phyloP scores from a whole-genome alignment of 2,329 filamentous ascomycete species.

The Beauveria caledonica region DNA sequence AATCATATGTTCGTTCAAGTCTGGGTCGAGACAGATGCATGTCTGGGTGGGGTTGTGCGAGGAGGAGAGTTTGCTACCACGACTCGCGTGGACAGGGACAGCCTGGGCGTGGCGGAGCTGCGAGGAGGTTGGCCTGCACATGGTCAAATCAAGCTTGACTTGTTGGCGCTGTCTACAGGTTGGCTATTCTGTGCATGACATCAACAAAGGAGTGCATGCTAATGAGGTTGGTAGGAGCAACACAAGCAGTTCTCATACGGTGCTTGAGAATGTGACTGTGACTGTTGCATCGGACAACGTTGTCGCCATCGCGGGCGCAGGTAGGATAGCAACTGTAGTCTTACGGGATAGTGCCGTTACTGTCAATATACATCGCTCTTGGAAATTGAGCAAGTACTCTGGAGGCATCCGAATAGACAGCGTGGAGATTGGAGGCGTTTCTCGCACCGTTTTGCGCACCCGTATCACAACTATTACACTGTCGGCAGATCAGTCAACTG shows the following conservation, averaged over 20 bases:
- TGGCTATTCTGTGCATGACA: neutral
- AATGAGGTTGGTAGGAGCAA: neutral
- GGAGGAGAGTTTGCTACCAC: conserved; percentile 21
- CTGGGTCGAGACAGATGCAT: conserved; percentile 29
- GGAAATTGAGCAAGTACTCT: neutral
- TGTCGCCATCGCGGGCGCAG: neutral
- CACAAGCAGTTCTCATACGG: neutral
- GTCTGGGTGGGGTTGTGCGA: conserved; percentile 25
- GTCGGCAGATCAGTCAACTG: too few relatives aligned
- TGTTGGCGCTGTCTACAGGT: conserved; percentile 22
- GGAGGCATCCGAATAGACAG: neutral
- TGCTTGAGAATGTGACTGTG: neutral
- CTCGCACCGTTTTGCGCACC: neutral
- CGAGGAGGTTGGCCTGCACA: conserved; percentile 20
- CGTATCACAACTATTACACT: neutral
- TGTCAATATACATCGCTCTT: neutral
- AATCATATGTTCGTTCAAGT: conserved; percentile 22
- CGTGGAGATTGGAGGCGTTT: neutral
- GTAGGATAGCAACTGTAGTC: too few relatives aligned
- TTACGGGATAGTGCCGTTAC: too few relatives aligned
- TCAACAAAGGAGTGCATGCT: neutral
- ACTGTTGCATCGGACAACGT: conserved; percentile 9
- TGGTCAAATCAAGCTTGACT: conserved; percentile 19
- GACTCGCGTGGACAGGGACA: conserved; percentile 19
- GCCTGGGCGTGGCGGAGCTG: neutral